Percentiles rank a stretch among this genome's conserved stretches.
Evolutionary conservation across 2,329 filamentous ascomycete species (phyloP).

Genomic region (Penicillium crustosum): DNA sequence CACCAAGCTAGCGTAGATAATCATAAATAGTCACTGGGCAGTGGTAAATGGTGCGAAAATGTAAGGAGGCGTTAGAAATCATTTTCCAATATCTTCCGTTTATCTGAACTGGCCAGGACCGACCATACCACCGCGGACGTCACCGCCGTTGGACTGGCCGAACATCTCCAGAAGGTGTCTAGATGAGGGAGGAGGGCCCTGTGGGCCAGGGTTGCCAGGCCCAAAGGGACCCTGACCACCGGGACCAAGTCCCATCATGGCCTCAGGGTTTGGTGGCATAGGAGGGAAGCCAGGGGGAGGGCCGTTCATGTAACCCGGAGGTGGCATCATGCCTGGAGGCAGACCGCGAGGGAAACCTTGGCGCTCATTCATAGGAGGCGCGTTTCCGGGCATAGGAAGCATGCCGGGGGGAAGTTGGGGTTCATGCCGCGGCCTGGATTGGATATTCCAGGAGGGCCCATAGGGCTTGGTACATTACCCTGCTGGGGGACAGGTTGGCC

Average conservation of each 20-base stretch:
- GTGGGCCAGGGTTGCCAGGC: conserved; percentile 37
- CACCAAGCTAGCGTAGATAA: conserved; percentile 15
- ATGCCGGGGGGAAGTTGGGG: conserved; percentile 44
- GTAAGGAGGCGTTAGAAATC: background rate
- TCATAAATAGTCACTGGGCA: conserved; percentile 15
- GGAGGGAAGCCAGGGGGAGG: conserved; percentile 43
- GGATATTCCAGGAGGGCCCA: conserved; percentile 40
- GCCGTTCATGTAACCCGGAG: conserved; percentile 47
- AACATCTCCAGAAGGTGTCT: conserved; percentile 48
- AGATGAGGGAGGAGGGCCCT: conserved; percentile 40
- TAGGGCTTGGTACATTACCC: conserved; percentile 33
- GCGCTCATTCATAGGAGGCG: conserved; percentile 38
- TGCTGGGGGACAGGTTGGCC: conserved; percentile 40
- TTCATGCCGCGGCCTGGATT: conserved; percentile 39
- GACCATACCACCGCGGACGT: conserved; percentile 38
- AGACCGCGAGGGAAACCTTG: conserved; percentile 41
- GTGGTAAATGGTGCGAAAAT: conserved; percentile 5
- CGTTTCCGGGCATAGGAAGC: conserved; percentile 33
- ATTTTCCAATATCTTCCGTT: conserved; percentile 4
- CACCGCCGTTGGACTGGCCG: conserved; percentile 38
- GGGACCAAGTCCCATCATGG: conserved; percentile 39
- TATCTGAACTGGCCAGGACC: conserved; percentile 40
- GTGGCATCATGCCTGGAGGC: conserved; percentile 48
- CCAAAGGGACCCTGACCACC: conserved; percentile 38
- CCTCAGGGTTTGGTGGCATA: conserved; percentile 41